phyloP scores from a whole-genome alignment of 2,329 filamentous ascomycete genomes.

The Rugonectria rugulosa region DNA sequence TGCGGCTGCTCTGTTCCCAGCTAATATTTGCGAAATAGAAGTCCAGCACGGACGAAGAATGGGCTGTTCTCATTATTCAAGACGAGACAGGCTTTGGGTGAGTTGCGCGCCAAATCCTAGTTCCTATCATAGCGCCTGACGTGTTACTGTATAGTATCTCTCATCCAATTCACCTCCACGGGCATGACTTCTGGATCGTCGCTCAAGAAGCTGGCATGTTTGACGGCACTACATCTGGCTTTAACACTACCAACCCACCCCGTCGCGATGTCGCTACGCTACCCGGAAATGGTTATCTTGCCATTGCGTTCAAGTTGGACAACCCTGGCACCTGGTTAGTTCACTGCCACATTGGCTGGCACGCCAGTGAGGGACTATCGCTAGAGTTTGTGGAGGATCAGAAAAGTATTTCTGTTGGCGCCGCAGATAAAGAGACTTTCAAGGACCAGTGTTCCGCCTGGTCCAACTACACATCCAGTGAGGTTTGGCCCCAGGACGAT shows the following conservation, averaged over 20 bases:
- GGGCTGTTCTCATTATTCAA: too few species aligned
- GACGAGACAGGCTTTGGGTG: too few species aligned
- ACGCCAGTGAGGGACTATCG: conserved; percentile 33
- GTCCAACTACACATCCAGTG: too few species aligned
- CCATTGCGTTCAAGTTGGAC: conserved; percentile 56
- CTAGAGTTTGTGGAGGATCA: conserved; percentile 33
- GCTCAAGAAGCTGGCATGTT: conserved; percentile 37
- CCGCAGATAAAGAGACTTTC: too few species aligned
- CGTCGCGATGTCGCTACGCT: conserved; percentile 62
- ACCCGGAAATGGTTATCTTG: conserved; percentile 52
- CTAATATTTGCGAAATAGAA: too few species aligned
- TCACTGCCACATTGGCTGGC: conserved; percentile 55
- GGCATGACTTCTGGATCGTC: conserved; percentile 44
- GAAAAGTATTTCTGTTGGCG: too few species aligned
- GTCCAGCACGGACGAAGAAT: too few species aligned
- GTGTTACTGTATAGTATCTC: conserved; percentile 37
- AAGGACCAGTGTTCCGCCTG: too few species aligned
- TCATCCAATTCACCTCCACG: conserved; percentile 48
- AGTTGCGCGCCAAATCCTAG: too few species aligned
- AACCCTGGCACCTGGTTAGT: conserved; percentile 61
- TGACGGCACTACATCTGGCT: conserved; percentile 21
- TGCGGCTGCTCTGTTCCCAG: too few species aligned
- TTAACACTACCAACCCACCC: conserved; percentile 52
- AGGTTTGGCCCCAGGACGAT: too few species aligned
- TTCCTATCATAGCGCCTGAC: too few species aligned